Evolutionary conservation across 441 rosid genomes (phyloP).

Genomic region (Corymbia calophylla): DNA sequence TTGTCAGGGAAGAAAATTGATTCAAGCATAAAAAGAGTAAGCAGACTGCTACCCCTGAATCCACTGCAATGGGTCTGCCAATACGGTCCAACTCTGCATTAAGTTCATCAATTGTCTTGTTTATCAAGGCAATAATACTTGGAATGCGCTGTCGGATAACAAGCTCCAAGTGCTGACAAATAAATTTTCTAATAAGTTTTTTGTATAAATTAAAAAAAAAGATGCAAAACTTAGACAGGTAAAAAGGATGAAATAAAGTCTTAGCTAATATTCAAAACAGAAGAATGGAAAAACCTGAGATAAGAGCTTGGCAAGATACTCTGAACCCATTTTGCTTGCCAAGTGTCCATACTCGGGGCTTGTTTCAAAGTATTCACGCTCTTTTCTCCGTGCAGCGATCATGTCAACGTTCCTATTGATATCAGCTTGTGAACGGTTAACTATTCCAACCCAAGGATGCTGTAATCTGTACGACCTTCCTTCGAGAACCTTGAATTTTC

Average conservation of each 20-base stretch:
- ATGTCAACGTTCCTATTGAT: slow-evolving; percentile 96
- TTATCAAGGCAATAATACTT: slow-evolving; percentile 92
- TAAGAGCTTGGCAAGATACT: slow-evolving; percentile 90
- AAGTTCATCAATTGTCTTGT: slow-evolving; percentile 92
- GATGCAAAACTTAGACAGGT: not conserved
- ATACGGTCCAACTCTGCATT: slow-evolving; percentile 95
- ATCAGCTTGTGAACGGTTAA: slow-evolving; percentile 99
- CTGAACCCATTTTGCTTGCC: slow-evolving; percentile 94
- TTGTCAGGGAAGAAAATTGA: slow-evolving; percentile 3
- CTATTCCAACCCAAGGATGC: slow-evolving; percentile 99
- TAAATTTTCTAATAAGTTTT: not conserved
- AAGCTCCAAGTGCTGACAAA: slow-evolving; percentile 76
- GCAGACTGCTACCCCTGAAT: slow-evolving; percentile 75
- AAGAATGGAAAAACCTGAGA: slow-evolving; percentile 50
- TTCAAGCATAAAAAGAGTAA: not conserved
- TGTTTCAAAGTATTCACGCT: slow-evolving; percentile 90
- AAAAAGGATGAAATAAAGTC: not conserved
- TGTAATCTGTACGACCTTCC: slow-evolving; percentile 92
- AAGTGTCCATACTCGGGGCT: slow-evolving; percentile 98
- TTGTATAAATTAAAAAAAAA: not conserved
- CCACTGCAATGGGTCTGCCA: slow-evolving; percentile 96
- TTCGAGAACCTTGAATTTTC: slow-evolving; percentile 73
- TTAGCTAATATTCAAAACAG: not conserved
- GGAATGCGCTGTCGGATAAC: slow-evolving; percentile 97
- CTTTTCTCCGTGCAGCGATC: slow-evolving; percentile 89